Evolutionary conservation across 371 early-diverging fungal species (phyloP), one percentile per base, ranked within the genome.

Genomic region (Chytridium lagenaria): DNA sequence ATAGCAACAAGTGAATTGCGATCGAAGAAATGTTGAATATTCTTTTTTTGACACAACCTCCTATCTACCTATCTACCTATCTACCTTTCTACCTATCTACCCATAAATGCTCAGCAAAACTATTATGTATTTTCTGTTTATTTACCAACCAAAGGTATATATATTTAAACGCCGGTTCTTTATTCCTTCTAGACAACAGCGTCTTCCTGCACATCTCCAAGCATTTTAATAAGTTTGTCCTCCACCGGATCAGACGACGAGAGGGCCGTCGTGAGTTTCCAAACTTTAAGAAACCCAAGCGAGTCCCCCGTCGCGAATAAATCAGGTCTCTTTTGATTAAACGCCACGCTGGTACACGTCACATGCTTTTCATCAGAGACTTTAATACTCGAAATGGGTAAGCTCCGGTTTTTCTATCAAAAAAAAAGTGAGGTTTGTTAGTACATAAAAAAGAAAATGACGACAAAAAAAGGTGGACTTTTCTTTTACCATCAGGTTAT

Each of bases 401-500:
- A 1, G 68, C 39, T 22, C 23, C 67, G 40, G 67, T 37, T 12
- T 23, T 10, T 37, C 15, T 19, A 74, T 22, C 55, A 34, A 22
- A 16, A 40, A 15, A 49, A 30, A 3, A 19, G 22, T 26, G 7
- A 69, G 49, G 10, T 28, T 28, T 33, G 26, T 0, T 16, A 34
- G 19, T 59, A 76, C 49, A n/a, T n/a, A n/a, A n/a, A n/a, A n/a
- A n/a, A n/a, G n/a, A n/a, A n/a, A n/a, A n/a, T n/a, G n/a, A n/a
- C n/a, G n/a, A n/a, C n/a, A n/a, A n/a, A n/a, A n/a, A n/a, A n/a
- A n/a, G n/a, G n/a, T n/a, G n/a, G n/a, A n/a, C n/a, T n/a, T n/a
- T n/a, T n/a, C n/a, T n/a, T n/a, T n/a, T 75, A 81, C 83, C 40
- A 76, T 50, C 12, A 84, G 71, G 70, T 84, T 80, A 70, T 79